phyloP scores from a whole-genome alignment of 2,329 filamentous ascomycete species.

The Ambrosiella cleistominuta region DNA sequence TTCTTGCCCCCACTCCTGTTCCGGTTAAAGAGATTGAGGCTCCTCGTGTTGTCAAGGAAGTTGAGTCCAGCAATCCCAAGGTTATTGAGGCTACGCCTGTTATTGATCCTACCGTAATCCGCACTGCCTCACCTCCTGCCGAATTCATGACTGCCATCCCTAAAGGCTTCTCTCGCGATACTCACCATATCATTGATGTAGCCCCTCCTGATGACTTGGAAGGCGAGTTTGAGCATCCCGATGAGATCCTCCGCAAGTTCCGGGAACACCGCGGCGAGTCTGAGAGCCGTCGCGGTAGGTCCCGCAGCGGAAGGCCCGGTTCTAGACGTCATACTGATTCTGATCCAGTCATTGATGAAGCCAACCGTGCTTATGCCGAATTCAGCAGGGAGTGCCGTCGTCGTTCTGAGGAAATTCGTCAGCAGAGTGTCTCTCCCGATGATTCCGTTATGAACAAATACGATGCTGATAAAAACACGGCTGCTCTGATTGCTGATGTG shows the following conservation, averaged over 20 bases:
- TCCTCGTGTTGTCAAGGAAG: not conserved
- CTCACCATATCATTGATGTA: not conserved
- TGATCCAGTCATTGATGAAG: not conserved
- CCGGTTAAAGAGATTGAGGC: not conserved
- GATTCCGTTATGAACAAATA: constrained; percentile 40
- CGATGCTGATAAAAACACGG: constrained; percentile 15
- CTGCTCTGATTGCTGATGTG: not conserved
- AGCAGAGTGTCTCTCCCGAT: constrained; percentile 29
- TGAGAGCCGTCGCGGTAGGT: not conserved
- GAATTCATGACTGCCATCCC: not conserved
- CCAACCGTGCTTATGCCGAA: not conserved
- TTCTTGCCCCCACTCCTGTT: not conserved
- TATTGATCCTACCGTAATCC: not conserved
- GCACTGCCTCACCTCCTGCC: not conserved
- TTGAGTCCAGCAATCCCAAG: not conserved
- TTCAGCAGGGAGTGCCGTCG: not conserved
- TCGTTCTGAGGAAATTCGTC: not conserved
- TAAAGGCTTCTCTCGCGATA: not conserved
- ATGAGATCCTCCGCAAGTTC: constrained; percentile 26
- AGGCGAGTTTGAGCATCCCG: constrained; percentile 17
- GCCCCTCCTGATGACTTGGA: not conserved
- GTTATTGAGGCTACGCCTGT: not conserved
- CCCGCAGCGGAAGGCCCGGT: not conserved
- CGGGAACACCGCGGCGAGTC: constrained; percentile 19
- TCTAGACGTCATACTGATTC: not conserved